Evolutionary conservation across 768 basidiomycete genomes (phyloP).

Genomic region (Tephrocybe sp.): DNA sequence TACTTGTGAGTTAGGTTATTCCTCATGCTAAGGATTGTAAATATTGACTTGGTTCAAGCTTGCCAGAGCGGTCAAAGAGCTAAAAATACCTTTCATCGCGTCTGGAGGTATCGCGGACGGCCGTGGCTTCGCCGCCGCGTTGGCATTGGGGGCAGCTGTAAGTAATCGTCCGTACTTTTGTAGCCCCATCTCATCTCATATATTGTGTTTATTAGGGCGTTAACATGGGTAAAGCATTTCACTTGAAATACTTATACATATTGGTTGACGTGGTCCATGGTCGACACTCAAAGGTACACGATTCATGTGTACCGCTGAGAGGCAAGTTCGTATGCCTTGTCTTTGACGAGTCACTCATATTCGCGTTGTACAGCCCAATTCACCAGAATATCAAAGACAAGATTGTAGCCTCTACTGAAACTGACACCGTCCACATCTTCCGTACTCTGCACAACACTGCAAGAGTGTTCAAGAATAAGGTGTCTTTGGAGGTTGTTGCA

Average conservation of each 20-base stretch:
- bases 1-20: conserved; percentile 55
- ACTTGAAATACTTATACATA: no score
- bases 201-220: conserved; percentile 55
- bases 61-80: conserved; percentile 82
- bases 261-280: no score
- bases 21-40: neutral
- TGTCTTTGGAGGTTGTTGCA: conserved; percentile 81
- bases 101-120: conserved; percentile 91
- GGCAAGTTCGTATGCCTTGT: conserved; percentile 36
- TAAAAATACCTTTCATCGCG: conserved; percentile 84
- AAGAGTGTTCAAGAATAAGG: conserved; percentile 84
- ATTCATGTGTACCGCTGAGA: conserved; percentile 91
- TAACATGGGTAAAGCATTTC: conserved; percentile 63
- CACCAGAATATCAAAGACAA: conserved; percentile 90
- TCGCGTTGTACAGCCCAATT: conserved; percentile 54
- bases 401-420: conserved; percentile 82
- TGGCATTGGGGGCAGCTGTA: conserved; percentile 81
- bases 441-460: conserved; percentile 82
- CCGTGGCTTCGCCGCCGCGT: conserved; percentile 77
- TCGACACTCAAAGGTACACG: conserved; percentile 54
- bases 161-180: conserved; percentile 26
- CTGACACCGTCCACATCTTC: conserved; percentile 89
- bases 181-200: neutral
- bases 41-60: conserved; percentile 61
- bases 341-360: neutral